Percentiles rank a stretch among this genome's conserved stretches.
Evolutionary conservation across 1,284 basidiomycete genomes (phyloP).

Genomic region (Rhodotorula sp.): DNA sequence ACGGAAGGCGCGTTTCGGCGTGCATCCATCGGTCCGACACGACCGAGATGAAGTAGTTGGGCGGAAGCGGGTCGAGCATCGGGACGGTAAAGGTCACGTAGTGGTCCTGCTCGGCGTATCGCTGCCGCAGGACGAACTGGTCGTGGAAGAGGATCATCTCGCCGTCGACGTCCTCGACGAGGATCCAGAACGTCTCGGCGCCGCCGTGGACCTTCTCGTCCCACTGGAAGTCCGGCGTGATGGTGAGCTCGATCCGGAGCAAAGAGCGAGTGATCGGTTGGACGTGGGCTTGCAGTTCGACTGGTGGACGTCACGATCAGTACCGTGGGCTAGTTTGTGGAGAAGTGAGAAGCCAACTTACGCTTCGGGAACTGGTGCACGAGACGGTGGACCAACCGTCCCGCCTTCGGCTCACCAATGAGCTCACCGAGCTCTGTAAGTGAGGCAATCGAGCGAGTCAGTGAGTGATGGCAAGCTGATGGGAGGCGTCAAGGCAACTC

Average conservation of each 20-base stretch:
- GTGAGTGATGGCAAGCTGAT: neutral
- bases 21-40: conserved; percentile 96
- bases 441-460: neutral
- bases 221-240: conserved; percentile 96
- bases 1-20: conserved; percentile 86
- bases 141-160: conserved; percentile 94
- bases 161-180: conserved; percentile 96
- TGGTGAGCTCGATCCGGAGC: conserved; percentile 81
- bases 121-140: conserved; percentile 82
- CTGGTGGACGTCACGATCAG: neutral
- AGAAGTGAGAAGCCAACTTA: conserved; percentile 57
- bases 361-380: conserved; percentile 92
- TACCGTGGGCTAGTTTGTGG: neutral
- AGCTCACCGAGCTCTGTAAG: conserved; percentile 80
- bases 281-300: conserved; percentile 77
- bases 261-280: conserved; percentile 88
- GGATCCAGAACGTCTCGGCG: conserved; percentile 84
- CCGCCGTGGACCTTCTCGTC: conserved; percentile 88
- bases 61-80: conserved; percentile 94
- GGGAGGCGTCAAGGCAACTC: conserved; percentile 30
- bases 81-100: conserved; percentile 90
- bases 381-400: conserved; percentile 85
- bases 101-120: conserved; percentile 78
- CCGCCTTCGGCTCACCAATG: conserved; percentile 82
- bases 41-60: conserved; percentile 95